Base-by-base conservation (phyloP, 2,329 filamentous ascomycete genomes). In the Claviceps sp. region DNA sequence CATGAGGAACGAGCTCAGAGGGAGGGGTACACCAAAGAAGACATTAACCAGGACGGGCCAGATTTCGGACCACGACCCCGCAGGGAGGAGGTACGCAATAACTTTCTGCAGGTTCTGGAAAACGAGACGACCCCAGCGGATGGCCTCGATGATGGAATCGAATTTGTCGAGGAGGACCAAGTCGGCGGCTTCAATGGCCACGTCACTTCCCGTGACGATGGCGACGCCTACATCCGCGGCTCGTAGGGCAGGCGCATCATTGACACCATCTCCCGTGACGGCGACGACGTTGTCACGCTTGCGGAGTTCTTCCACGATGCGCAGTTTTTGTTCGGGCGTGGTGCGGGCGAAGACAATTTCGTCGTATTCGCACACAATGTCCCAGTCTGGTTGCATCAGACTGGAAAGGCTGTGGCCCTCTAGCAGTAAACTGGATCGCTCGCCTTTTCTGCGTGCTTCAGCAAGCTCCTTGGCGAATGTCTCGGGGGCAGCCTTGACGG, bases 211-310 rank as follows among this genome's bases (percentile, higher is more conserved):
- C 0, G 75, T 70, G 7, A 80, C 80, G 68, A 85, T 80, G 3
- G 80, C 80, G 51, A 88, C 85, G n/a, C 81, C 81, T 0, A 84
- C 80, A 56, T 84, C 81, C 1, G 81, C 81, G 37, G 79, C 80
- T 49, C 81, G 81, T 38, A 85, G 68, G 2, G 81, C 81, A 0
- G 81, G 81, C 0, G 80, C 81, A 55, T 85, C 81, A 52, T 85
- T 84, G 8, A 82, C 84, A 10, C 81, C 81, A 55, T 89, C 84
- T 34, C 84, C 85, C n/a, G 84, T 87, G 70, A 87, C 85, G 38
- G 82, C 84, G 11, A 80, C 82, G 1, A 76, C 77, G 30, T 80
- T 77, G 19, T 76, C 75, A 14, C 76, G 68, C 19, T 68, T 64
- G 56, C 84, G 82, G 22, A 87, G 73, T 47, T 82, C 81, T 52